Base-by-base conservation (phyloP, 1,284 basidiomycete species). In the Termitomyces sp. region DNA sequence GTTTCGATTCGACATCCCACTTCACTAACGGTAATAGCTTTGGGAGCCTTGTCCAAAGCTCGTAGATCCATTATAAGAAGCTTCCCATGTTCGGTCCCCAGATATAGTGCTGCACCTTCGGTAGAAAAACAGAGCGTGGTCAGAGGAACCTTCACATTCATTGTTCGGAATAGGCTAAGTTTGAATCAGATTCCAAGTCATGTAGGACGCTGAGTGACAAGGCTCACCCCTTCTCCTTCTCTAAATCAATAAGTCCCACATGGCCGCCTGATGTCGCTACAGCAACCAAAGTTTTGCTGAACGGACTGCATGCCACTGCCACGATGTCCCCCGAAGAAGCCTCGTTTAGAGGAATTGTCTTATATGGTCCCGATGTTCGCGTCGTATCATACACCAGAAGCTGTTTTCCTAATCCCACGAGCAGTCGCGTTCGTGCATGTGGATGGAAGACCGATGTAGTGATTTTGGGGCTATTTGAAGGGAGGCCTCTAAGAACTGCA, bases 151-250 rank as follows among this genome's bases (percentile, higher is more conserved):
- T 81, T 78, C 49, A 84, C 60, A 46, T 75, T 72, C 28, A 86
- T 62, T 1, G 74, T 77, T 31, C 82, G 80, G 61, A 84, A 76
- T 38, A 85, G 67, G 12, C 86, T 87, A 53, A 9, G 30, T 30
- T 21, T 43, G 53, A 43, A 53, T 54, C 50, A 55, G 56, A 36
- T 34, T 45, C 26, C 13, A 42, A 31, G 13, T 26, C 26, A 17
- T 26, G 49, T 34, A 21, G 15, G 39, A 8, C 15, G 70, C 10
- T 30, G 17, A 19, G 2, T n/a, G 17, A 45, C 17, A 42, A 33
- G 12, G 3, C 80, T 46, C 60, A 88, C 86, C 79, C 78, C 62
- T 82, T 84, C 58, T 88, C 86, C 65, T 88, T 89, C 52, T 89
- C 86, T 28, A 90, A 65, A 63, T 90, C 86, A 45, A 89, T 68